Evolutionary conservation across 768 basidiomycete genomes (phyloP).

Genomic region (Clathrus columnatus): DNA sequence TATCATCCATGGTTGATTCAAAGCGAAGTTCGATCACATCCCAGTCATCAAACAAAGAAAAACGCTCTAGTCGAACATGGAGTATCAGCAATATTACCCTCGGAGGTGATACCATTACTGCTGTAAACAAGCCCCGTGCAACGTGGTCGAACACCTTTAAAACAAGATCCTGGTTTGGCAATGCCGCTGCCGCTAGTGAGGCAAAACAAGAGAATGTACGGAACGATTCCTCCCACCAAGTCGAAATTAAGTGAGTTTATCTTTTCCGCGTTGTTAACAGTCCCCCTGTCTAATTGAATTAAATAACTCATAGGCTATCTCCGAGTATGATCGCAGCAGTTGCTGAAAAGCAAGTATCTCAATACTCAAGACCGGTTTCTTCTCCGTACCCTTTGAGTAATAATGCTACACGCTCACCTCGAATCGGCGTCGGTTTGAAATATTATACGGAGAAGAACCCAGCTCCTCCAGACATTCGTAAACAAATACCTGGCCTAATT

Average conservation of each 20-base stretch:
- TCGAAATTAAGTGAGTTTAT: constrained; percentile 8
- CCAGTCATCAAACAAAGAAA: background rate
- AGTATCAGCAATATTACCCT: background rate
- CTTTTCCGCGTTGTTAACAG: background rate
- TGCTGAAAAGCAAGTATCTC: background rate
- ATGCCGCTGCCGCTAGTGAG: background rate
- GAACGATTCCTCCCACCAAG: background rate
- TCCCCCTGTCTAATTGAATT: background rate
- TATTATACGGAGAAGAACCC: constrained; percentile 8
- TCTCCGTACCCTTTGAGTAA: background rate
- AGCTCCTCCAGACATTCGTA: background rate
- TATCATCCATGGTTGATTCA: background rate
- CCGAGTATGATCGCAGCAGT: constrained; percentile 10
- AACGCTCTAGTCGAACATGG: background rate
- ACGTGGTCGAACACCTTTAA: constrained; percentile 10
- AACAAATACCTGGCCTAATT: constrained; percentile 7
- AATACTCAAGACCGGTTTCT: background rate
- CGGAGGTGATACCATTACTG: background rate
- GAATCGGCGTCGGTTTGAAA: constrained; percentile 4
- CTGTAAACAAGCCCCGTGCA: background rate
- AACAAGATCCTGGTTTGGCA: constrained; percentile 9
- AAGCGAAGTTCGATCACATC: background rate
- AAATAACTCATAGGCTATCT: background rate
- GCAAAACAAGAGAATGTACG: background rate
- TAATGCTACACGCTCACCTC: background rate